Conservation (phyloP, 495 filamentous ascomycete species). For the Aspergillus saccharolyticus region DNA sequence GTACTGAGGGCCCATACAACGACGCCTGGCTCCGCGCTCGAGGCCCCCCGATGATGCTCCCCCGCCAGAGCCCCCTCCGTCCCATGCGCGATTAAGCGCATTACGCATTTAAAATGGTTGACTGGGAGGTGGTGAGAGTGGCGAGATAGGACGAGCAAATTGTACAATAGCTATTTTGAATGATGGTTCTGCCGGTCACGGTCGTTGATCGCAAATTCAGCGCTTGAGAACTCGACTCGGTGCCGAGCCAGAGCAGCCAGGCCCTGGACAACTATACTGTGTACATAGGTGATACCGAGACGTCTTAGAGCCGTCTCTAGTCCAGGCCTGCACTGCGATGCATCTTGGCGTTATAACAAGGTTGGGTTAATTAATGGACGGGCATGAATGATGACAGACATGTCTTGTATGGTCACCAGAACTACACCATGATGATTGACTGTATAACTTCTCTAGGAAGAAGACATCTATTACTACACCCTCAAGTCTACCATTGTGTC, state of each 20-base stretch:
- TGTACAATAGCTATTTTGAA: slow-evolving; percentile 35
- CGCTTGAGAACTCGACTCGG: neutral
- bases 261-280: slow-evolving; percentile 5
- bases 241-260: slow-evolving; percentile 1
- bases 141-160: neutral
- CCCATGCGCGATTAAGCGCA: slow-evolving; percentile 31
- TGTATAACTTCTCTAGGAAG: too few relatives aligned
- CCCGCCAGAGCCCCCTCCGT: slow-evolving; percentile 36
- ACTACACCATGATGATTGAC: neutral
- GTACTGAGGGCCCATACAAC: slow-evolving; percentile 63
- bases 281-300: slow-evolving; percentile 17
- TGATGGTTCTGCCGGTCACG: slow-evolving; percentile 1
- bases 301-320: slow-evolving; percentile 8
- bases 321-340: slow-evolving; percentile 4
- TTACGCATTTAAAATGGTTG: neutral
- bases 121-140: neutral
- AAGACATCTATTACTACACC: too few relatives aligned
- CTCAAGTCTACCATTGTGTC: neutral
- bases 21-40: slow-evolving; percentile 46
- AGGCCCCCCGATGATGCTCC: slow-evolving; percentile 45
- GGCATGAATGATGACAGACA: slow-evolving; percentile 9
- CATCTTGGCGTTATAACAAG: slow-evolving; percentile 16
- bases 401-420: neutral
- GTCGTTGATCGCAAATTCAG: neutral
- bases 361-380: slow-evolving; percentile 22